These are phyloP conservation scores for Amanita inopinata DNA, from an alignment of 768 basidiomycete species.

Conservation along the genomic window DNA sequence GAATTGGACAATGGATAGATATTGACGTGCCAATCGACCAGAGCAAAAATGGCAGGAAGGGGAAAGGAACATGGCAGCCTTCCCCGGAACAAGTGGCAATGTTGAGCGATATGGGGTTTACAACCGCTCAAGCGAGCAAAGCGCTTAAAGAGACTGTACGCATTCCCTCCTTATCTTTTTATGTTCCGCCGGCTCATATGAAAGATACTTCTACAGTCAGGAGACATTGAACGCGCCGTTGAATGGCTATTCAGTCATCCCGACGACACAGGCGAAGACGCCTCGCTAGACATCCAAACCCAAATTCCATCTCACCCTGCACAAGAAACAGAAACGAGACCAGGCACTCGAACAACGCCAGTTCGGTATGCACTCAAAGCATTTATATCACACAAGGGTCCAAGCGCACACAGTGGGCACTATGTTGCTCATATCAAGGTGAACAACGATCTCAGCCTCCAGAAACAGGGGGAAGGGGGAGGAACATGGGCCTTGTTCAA, in stretches of 20 bases:
- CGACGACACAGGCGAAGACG: constrained; percentile 64
- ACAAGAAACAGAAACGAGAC: background rate
- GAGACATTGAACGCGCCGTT: constrained; percentile 75
- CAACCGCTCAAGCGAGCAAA: constrained; percentile 69
- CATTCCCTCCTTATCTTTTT: constrained; percentile 6
- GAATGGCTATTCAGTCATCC: constrained; percentile 97
- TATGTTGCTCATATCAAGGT: constrained; percentile 71
- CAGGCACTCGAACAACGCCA: constrained; percentile 48
- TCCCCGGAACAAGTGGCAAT: constrained; percentile 59
- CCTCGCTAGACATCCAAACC: constrained; percentile 16
- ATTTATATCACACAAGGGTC: constrained; percentile 96
- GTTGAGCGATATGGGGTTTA: constrained; percentile 92
- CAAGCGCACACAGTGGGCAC: constrained; percentile 90
- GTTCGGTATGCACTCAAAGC: constrained; percentile 77
- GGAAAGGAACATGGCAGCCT: constrained; percentile 40
- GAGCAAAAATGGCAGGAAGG: constrained; percentile 16
- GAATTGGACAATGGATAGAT: constrained; percentile 35
- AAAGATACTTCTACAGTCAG: constrained; percentile 36
- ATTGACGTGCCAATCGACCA: constrained; percentile 71
- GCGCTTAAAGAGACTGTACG: constrained; percentile 80
- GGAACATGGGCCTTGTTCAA: constrained; percentile 87
- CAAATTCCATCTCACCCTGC: constrained; percentile 2
- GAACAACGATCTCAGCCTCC: no score
- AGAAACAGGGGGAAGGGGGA: constrained; percentile 31
- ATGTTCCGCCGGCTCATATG: background rate